Conservation (phyloP, 345 rosid genomes). For the Eutrema japonicum region DNA sequence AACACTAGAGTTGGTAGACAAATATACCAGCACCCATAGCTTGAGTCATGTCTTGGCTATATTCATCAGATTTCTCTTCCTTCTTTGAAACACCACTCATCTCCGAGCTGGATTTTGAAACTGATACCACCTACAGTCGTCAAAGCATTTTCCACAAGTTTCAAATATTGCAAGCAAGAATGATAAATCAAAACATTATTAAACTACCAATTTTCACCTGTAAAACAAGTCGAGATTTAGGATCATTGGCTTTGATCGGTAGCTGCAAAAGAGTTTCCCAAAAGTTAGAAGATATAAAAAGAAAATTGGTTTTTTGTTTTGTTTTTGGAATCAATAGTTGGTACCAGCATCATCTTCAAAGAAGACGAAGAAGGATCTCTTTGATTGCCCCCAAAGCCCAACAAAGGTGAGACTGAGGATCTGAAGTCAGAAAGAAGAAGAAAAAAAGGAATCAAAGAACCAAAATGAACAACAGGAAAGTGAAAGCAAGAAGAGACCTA, state of each 20-base stretch:
- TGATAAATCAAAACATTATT: conserved; percentile 3
- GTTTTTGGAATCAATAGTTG: not conserved
- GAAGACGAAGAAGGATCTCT: conserved; percentile 48
- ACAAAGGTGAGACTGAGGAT: conserved; percentile 56
- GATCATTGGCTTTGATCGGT: conserved; percentile 45
- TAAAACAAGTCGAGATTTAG: conserved; percentile 42
- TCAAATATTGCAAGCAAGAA: conserved; percentile 11
- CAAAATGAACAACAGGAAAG: not conserved
- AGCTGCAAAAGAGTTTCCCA: conserved; percentile 50
- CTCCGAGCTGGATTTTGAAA: conserved; percentile 63
- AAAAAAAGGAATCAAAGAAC: not conserved
- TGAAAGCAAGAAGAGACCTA: conserved; percentile 24
- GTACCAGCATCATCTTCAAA: conserved; percentile 44
- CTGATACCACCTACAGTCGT: conserved; percentile 61
- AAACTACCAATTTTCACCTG: conserved; percentile 51
- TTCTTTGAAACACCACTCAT: conserved; percentile 52
- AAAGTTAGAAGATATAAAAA: not conserved
- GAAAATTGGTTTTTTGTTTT: not conserved
- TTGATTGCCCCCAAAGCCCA: conserved; percentile 47
- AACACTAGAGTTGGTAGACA: no score
- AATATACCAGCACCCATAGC: conserved; percentile 94
- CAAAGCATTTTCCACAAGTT: conserved; percentile 14
- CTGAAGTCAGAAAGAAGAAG: conserved; percentile 41
- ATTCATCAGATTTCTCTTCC: conserved; percentile 71
- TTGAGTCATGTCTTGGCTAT: conserved; percentile 90